These are phyloP conservation scores for Phytopythium delawarense DNA, from an alignment of 352 stramenopile species.

Conservation along the genomic window DNA sequence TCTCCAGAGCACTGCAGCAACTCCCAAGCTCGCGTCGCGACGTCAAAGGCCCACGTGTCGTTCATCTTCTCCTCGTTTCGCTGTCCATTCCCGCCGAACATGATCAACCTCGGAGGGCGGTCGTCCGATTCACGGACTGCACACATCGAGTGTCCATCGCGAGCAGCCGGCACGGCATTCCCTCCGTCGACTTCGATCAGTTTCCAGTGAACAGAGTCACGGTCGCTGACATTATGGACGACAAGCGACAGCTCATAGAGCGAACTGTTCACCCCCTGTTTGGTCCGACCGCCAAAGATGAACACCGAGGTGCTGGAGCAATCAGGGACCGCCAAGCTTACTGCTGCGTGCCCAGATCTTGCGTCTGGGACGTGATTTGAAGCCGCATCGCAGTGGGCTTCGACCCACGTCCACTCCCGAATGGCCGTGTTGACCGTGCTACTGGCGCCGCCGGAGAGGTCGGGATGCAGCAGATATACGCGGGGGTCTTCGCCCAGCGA, in stretches of 20 bases:
- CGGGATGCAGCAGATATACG: constrained; percentile 30
- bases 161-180: constrained; percentile 29
- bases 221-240: background rate
- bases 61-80: constrained; percentile 63
- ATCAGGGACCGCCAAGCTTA: constrained; percentile 15
- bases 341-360: constrained; percentile 49
- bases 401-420: constrained; percentile 17
- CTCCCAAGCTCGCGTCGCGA: constrained; percentile 28
- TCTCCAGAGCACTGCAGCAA: constrained; percentile 34
- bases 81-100: constrained; percentile 75
- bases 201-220: constrained; percentile 20
- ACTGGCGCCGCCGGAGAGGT: constrained; percentile 6
- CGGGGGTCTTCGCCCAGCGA: constrained; percentile 43
- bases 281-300: constrained; percentile 68
- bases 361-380: constrained; percentile 17
- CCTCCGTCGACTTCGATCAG: constrained; percentile 4
- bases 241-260: constrained; percentile 26
- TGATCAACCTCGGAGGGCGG: constrained; percentile 20
- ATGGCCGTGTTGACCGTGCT: background rate
- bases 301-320: constrained; percentile 11
- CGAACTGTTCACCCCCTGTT: constrained; percentile 46
- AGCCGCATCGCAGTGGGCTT: constrained; percentile 15
- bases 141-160: constrained; percentile 66
- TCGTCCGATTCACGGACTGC: constrained; percentile 8
- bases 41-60: constrained; percentile 66